A percentile compares a stretch with the other conserved stretches of the same genome.
Conservation (phyloP, 306 rosid species). For the Benincasa hispida region DNA sequence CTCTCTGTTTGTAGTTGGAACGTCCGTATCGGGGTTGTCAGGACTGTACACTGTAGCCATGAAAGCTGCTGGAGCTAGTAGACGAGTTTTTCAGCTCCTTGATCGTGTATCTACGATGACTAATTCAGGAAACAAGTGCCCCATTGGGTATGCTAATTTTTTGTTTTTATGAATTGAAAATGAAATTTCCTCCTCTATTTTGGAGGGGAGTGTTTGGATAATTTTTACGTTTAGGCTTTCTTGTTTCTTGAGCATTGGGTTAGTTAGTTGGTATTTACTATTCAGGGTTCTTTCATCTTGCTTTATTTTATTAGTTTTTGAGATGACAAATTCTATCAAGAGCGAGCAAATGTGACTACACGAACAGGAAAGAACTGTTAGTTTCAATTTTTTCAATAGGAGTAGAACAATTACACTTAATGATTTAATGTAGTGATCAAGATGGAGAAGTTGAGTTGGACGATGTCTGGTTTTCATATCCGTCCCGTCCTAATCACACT, state of each 20-base stretch:
- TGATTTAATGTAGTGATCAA: constrained; percentile 37
- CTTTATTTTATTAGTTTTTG: neutral
- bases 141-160: constrained; percentile 42
- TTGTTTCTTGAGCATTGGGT: neutral
- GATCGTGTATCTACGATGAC: constrained; percentile 66
- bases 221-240: neutral
- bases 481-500: constrained; percentile 64
- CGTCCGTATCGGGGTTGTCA: constrained; percentile 61
- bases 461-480: constrained; percentile 82
- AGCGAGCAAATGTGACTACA: neutral
- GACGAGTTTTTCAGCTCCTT: constrained; percentile 73
- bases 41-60: constrained; percentile 54
- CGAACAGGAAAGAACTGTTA: neutral
- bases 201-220: neutral
- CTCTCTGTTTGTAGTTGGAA: constrained; percentile 41
- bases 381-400: neutral
- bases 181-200: neutral
- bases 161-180: neutral
- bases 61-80: constrained; percentile 90
- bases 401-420: neutral
- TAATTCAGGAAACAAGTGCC: constrained; percentile 53
- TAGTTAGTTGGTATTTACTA: neutral
- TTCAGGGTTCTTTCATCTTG: constrained; percentile 1
- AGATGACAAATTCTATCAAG: neutral
- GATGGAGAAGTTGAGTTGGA: constrained; percentile 71